Evolutionary conservation across 352 stramenopile genomes (phyloP), one percentile per base, ranked within the genome.

Genomic region (Salisapilia sapeloensis): DNA sequence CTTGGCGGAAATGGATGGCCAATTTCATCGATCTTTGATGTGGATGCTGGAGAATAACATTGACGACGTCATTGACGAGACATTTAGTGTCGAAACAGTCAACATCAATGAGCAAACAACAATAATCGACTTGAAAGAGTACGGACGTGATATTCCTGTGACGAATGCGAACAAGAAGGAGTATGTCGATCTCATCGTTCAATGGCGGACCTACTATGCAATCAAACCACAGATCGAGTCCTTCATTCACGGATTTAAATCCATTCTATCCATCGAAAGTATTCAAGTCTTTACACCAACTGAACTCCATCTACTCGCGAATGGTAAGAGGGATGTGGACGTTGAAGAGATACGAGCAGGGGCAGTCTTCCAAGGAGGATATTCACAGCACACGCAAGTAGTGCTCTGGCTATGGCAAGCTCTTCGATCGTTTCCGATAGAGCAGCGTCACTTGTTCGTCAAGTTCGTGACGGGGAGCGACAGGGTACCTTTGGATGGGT

Each of bases 31-130:
- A 19, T 87, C 71, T 6, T 49, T 93, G 1, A 10, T 60, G 12
- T 93, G 79, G 79, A 92, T 93, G 53, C 54, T 91, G 24, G 63
- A 86, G 23, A 84, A 92, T 41, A 60, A 80, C 15, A 67, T 93
- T 11, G 32, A 50, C 2, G 59, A 66, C 24, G 48, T 90, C 0
- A 76, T 93, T 18, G 74, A 83, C 22, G 79, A 92, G 40, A 91
- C 61, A 0, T 92, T 92, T 35, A 82, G 66, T n/a, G 70, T 92
- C 4, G 56, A 76, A 33, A 36, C 67, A 7, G 47, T 61, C 33
- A 29, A 8, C 16, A 17, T 21, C 12, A 18, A 4, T 27, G 33
- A 12, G 20, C n/a, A n/a, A n/a, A n/a, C 30, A 1, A 24, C 28
- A 7, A 32, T 65, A 26, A 35, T 84, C 16, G 51, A 78, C 40